Percentiles rank a stretch among this genome's conserved stretches.
Evolutionary conservation across 306 rosid genomes (phyloP).

Genomic region (Comarum palustre): DNA sequence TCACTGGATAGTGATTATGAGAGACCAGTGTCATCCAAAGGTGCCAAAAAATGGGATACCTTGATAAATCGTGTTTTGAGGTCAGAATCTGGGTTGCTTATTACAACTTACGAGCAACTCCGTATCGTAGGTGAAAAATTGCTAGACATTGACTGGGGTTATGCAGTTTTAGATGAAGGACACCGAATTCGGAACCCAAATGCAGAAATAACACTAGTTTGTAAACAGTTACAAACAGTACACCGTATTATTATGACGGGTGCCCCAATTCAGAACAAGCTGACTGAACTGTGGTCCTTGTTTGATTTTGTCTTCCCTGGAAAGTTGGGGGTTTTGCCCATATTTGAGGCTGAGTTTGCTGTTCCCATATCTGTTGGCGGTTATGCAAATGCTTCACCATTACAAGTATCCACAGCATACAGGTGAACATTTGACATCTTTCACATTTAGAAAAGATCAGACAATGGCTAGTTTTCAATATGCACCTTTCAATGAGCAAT

Average conservation of each 20-base stretch:
- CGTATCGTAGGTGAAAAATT: slow-evolving; percentile 73
- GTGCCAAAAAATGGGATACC: slow-evolving; percentile 69
- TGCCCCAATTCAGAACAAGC: slow-evolving; percentile 94
- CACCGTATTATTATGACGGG: slow-evolving; percentile 98
- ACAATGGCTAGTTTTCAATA: background rate
- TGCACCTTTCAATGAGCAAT: background rate
- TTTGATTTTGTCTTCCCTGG: slow-evolving; percentile 99
- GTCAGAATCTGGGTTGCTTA: slow-evolving; percentile 81
- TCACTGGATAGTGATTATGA: slow-evolving; percentile 54
- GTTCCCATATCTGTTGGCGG: slow-evolving; percentile 98
- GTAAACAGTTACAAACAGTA: slow-evolving; percentile 92
- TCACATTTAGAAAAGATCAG: background rate
- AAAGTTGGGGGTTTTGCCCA: slow-evolving; percentile 94
- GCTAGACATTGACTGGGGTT: slow-evolving; percentile 91
- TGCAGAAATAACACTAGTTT: slow-evolving; percentile 83
- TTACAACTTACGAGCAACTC: slow-evolving; percentile 94
- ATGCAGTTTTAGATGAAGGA: slow-evolving; percentile 93
- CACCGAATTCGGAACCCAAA: slow-evolving; percentile 93
- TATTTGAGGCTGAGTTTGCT: slow-evolving; percentile 95
- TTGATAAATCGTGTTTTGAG: slow-evolving; percentile 64
- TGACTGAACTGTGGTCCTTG: slow-evolving; percentile 92
- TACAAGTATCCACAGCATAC: slow-evolving; percentile 98
- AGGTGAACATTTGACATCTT: slow-evolving; percentile 42
- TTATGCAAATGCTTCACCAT: slow-evolving; percentile 94
- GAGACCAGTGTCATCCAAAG: slow-evolving; percentile 39